phyloP scores from a whole-genome alignment of 176 grass and related monocot species.

The Hsuehochloa calcarea region DNA sequence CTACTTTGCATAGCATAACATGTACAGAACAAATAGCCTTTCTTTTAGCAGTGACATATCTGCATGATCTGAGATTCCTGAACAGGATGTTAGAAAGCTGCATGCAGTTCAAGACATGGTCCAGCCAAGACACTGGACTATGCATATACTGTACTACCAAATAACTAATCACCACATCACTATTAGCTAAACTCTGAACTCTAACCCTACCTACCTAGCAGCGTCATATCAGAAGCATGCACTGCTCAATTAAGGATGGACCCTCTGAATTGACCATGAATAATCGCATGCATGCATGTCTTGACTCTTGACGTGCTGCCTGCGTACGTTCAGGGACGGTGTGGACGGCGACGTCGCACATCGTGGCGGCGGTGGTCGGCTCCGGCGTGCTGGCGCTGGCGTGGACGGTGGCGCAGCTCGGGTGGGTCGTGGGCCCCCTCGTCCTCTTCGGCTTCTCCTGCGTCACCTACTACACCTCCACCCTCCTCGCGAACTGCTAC shows the following conservation, averaged over 20 bases:
- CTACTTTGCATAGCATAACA: background rate
- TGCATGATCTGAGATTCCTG: background rate
- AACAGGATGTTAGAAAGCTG: background rate
- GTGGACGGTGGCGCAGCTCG: constrained; percentile 94
- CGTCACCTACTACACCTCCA: constrained; percentile 91
- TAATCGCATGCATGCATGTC: background rate
- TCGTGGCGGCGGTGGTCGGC: constrained; percentile 82
- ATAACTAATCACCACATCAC: background rate
- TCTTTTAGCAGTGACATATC: background rate
- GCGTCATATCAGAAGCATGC: too few relatives aligned
- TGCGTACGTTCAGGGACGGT: constrained; percentile 59
- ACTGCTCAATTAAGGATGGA: background rate
- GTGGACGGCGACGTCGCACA: constrained; percentile 90
- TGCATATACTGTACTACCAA: background rate
- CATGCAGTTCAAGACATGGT: background rate
- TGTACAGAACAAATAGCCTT: background rate
- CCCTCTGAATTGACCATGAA: background rate
- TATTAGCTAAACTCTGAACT: background rate
- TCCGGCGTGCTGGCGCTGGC: constrained; percentile 88
- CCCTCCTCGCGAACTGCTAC: constrained; percentile 87
- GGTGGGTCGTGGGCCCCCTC: constrained; percentile 72
- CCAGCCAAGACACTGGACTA: background rate
- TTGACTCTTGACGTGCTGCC: too few relatives aligned
- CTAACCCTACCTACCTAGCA: background rate
- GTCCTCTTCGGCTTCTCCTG: constrained; percentile 75